A percentile compares a stretch with the other conserved stretches of the same genome.
These are phyloP conservation scores for Phylloporus sp. DNA, from an alignment of 1,284 basidiomycete species.

Conservation along the genomic window DNA sequence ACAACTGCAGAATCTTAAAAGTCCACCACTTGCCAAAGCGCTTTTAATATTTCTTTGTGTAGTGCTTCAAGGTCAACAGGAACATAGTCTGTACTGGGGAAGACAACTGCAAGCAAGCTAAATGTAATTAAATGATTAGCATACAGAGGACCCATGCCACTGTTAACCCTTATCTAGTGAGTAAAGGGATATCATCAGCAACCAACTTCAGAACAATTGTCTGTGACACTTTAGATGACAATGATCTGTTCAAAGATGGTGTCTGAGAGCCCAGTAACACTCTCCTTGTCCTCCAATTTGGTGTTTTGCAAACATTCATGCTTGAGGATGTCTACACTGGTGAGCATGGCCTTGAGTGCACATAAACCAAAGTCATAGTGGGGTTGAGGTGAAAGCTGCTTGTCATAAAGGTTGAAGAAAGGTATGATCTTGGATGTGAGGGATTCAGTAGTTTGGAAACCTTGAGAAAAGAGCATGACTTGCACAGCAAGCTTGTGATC, in stretches of 20 bases:
- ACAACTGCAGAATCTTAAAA: constrained; percentile 95
- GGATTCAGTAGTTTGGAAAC: constrained; percentile 96
- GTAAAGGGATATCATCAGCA: constrained; percentile 93
- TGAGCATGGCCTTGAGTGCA: constrained; percentile 95
- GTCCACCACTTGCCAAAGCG: constrained; percentile 93
- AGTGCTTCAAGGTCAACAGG: constrained; percentile 90
- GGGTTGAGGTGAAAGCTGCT: constrained; percentile 95
- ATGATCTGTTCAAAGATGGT: constrained; percentile 91
- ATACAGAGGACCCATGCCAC: neutral
- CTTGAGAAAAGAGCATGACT: constrained; percentile 99
- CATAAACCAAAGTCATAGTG: constrained; percentile 99
- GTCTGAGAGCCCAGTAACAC: constrained; percentile 68
- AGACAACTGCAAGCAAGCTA: constrained; percentile 95
- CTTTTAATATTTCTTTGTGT: constrained; percentile 84
- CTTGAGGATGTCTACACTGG: constrained; percentile 97
- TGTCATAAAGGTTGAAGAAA: constrained; percentile 98
- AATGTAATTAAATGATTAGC: constrained; percentile 18
- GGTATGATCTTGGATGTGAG: constrained; percentile 98
- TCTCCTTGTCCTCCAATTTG: constrained; percentile 53
- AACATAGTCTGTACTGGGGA: constrained; percentile 93
- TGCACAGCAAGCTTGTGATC: constrained; percentile 99
- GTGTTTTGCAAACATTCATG: constrained; percentile 80
- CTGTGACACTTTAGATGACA: constrained; percentile 98
- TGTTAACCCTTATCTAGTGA: constrained; percentile 74
- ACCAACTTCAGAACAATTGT: constrained; percentile 99